Percentiles rank a stretch among this genome's conserved stretches.
Conservation (phyloP, 805 yeast genomes). For the Spathaspora gorwiae region DNA sequence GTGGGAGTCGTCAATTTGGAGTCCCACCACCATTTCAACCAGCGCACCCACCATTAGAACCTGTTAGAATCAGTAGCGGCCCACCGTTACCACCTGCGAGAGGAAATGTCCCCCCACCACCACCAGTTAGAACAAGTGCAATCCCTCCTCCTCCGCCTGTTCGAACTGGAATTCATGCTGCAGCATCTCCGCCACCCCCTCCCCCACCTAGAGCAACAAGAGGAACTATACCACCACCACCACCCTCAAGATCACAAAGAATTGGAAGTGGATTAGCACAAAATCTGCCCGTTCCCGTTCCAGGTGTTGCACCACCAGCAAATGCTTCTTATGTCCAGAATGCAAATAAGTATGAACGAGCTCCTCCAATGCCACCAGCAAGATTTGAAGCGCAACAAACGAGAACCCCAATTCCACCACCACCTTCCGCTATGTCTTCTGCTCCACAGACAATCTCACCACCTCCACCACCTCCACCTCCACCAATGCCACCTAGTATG, state of each 20-base stretch:
- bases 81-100: constrained; percentile 8
- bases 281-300: constrained; percentile 14
- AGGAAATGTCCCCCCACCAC: constrained; percentile 12
- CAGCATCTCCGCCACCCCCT: constrained; percentile 18
- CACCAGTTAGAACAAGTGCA: constrained; percentile 10
- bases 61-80: no score
- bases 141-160: constrained; percentile 31
- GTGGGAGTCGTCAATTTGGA: not conserved
- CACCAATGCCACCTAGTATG: constrained; percentile 8
- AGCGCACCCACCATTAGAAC: no score
- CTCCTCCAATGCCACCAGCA: constrained; percentile 11
- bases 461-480: constrained; percentile 20
- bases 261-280: constrained; percentile 1
- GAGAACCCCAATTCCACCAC: constrained; percentile 10
- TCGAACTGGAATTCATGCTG: constrained; percentile 14
- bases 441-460: constrained; percentile 13
- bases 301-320: constrained; percentile 8
- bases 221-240: constrained; percentile 22
- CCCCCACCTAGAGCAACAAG: constrained; percentile 17
- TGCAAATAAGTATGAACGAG: constrained; percentile 14
- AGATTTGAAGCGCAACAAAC: constrained; percentile 17
- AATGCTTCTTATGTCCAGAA: constrained; percentile 19
- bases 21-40: constrained; percentile 2
- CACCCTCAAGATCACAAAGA: constrained; percentile 18
- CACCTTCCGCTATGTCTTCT: constrained; percentile 9